Percentiles rank a stretch among this genome's conserved stretches.
Conservation (phyloP, 2,329 filamentous ascomycete species). For the Cordyceps sp. region DNA sequence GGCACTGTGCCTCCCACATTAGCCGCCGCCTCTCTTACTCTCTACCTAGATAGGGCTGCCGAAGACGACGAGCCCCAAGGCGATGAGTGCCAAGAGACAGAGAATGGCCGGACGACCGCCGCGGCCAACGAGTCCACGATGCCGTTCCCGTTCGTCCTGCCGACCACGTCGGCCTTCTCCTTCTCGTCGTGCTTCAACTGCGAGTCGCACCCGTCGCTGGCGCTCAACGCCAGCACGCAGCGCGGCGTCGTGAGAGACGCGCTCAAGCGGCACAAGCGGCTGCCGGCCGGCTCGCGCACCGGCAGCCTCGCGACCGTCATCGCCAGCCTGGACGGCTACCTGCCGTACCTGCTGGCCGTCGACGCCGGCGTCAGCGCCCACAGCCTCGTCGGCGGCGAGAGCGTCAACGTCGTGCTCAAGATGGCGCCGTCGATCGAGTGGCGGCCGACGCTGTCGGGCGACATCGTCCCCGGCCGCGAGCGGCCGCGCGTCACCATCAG, state of each 20-base stretch:
- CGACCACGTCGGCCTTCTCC: constrained; percentile 76
- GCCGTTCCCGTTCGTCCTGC: constrained; percentile 79
- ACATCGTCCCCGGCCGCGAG: constrained; percentile 47
- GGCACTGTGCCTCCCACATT: too few species aligned
- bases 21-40: background rate
- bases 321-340: constrained; percentile 55
- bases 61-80: too few species aligned
- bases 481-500: constrained; percentile 49
- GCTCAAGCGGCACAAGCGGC: constrained; percentile 77
- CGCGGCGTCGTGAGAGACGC: constrained; percentile 69
- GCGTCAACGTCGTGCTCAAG: constrained; percentile 50
- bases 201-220: constrained; percentile 76
- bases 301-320: constrained; percentile 55
- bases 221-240: constrained; percentile 64
- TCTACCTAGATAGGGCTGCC: background rate
- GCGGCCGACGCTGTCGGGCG: constrained; percentile 61
- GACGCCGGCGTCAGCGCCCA: constrained; percentile 51
- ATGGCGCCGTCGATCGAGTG: constrained; percentile 55
- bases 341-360: constrained; percentile 69
- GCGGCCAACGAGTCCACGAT: too few species aligned
- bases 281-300: constrained; percentile 54
- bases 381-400: constrained; percentile 28
- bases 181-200: constrained; percentile 65
- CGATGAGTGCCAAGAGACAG: too few species aligned
- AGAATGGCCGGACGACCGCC: too few species aligned